Evolutionary conservation across 2,329 filamentous ascomycete genomes (phyloP), one percentile per base, ranked within the genome.

Genomic region (Cladosporium sp.): DNA sequence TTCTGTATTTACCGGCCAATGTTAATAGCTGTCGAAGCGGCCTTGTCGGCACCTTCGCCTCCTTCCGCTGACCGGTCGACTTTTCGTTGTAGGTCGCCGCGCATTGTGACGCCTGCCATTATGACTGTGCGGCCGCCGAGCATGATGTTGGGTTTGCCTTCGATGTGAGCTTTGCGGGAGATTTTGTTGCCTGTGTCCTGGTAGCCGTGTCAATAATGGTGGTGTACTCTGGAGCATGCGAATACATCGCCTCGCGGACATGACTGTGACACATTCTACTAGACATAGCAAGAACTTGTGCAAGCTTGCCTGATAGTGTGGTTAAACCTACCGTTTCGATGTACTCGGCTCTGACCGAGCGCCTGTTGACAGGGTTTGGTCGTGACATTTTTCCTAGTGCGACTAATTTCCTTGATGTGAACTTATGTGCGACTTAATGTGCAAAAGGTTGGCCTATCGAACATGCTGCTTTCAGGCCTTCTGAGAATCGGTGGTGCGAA

Each of bases 141-240:
- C 75, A 96, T 96, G 76, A 99, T 97, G 77, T 97, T 96, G 67
- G 96, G 92, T 20, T 93, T 97, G 69, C 94, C 94, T 70, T 96
- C 89, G 67, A 99, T 90, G 72, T 88, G 87, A 62, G 91, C 90
- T 66, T 91, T 91, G 65, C 94, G 90, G 39, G 92, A 93, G 69
- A 99, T 94, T 79, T 97, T 97, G 83, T 99, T 99, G 66, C 94
- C 94, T 2, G 92, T 96, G 77, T 97, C 93, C 92, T 96, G 66
- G 12, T 55, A 12, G 50, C 14, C 12, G 25, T 42, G 38, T 54
- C 47, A 51, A 19, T 50, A n/a, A 42, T 17, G 11, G n/a, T 54
- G 50, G 7, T 43, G n/a, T n/a, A n/a, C 14, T 25, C 30, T 36
- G 19, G 7, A 9, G 15, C 38, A 28, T 12, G 15, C 14, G 11